Conservation (phyloP, 2,329 filamentous ascomycete genomes). For the Seiridium unicorne region DNA sequence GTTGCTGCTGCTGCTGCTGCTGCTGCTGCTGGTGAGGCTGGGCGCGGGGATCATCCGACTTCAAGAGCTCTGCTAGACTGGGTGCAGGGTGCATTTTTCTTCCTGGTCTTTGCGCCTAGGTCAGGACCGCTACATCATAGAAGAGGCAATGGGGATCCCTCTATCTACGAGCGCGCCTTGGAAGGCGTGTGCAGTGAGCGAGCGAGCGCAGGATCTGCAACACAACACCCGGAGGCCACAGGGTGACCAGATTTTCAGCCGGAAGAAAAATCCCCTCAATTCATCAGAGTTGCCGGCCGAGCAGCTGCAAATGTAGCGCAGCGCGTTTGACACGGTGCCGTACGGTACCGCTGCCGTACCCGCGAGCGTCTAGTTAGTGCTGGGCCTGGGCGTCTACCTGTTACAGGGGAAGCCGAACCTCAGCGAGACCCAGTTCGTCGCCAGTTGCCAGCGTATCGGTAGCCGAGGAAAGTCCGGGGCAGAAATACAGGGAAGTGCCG, state of each 20-base stretch:
- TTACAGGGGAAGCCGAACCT: too few species aligned
- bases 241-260: background rate
- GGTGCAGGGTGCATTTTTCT: constrained; percentile 31
- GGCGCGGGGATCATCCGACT: constrained; percentile 28
- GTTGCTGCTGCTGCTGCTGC: constrained; percentile 12
- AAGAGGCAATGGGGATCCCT: constrained; percentile 1
- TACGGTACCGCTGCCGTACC: background rate
- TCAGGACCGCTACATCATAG: constrained; percentile 7
- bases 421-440: too few species aligned
- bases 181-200: background rate
- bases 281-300: background rate
- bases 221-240: background rate
- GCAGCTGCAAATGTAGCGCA: background rate
- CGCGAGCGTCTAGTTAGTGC: background rate
- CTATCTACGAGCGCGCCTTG: background rate
- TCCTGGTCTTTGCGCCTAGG: background rate
- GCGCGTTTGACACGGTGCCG: background rate
- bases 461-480: constrained; percentile 4
- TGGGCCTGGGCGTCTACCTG: background rate
- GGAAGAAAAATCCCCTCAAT: constrained; percentile 1
- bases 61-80: constrained; percentile 32
- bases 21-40: constrained; percentile 17
- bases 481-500: background rate
- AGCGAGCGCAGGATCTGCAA: background rate
- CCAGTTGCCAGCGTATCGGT: background rate